A percentile compares a stretch with the other conserved stretches of the same genome.
Conservation (phyloP, 2,329 filamentous ascomycete genomes). For the Lachnellula cervina region DNA sequence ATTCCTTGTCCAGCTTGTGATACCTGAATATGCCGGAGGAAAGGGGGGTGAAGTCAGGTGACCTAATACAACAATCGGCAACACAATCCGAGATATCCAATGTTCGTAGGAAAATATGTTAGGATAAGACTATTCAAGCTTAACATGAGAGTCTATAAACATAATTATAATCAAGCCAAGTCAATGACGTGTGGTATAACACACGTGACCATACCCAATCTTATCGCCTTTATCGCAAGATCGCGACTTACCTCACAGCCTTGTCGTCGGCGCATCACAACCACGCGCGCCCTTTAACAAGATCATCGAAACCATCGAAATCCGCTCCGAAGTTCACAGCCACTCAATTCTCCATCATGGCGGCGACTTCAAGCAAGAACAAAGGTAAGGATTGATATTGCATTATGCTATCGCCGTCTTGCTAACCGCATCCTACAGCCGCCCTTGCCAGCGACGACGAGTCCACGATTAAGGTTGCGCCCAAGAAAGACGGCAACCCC, state of each 20-base stretch:
- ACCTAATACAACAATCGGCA: too few relatives aligned
- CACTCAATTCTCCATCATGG: background rate
- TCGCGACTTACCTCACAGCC: background rate
- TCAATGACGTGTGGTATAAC: too few relatives aligned
- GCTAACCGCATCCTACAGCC: slow-evolving; percentile 4
- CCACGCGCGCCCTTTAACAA: background rate
- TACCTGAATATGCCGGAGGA: too few relatives aligned
- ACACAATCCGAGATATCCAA: too few relatives aligned
- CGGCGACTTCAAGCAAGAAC: background rate
- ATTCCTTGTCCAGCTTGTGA: too few relatives aligned
- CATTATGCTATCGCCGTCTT: background rate
- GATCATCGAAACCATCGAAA: background rate
- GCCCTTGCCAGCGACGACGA: slow-evolving; percentile 43
- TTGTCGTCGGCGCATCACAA: background rate
- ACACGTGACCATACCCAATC: background rate
- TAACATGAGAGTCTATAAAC: too few relatives aligned
- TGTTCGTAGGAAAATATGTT: too few relatives aligned
- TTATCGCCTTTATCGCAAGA: background rate
- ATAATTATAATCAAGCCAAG: too few relatives aligned
- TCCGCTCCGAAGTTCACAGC: background rate
- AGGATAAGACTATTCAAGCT: too few relatives aligned
- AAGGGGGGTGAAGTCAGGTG: too few relatives aligned
- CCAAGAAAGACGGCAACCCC: slow-evolving; percentile 32
- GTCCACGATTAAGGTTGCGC: slow-evolving; percentile 58
- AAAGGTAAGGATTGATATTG: background rate